Evolutionary conservation across 805 yeast genomes (phyloP).

Genomic region (Suhomyces sp.): DNA sequence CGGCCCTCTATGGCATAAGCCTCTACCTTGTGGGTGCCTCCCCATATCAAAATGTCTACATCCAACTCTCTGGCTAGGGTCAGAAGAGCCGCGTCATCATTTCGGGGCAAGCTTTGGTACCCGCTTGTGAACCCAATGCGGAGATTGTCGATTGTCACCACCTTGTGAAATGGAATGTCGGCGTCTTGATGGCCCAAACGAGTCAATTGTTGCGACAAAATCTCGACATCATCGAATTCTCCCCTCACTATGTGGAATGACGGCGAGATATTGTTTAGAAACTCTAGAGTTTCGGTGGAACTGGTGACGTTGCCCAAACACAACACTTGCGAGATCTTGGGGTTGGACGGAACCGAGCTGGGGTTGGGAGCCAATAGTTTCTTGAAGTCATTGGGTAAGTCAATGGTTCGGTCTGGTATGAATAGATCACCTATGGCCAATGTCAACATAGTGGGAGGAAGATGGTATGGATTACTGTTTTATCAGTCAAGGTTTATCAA

Average conservation of each 20-base stretch:
- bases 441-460: constrained; percentile 29
- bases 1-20: constrained; percentile 91
- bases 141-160: constrained; percentile 66
- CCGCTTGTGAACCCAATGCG: constrained; percentile 86
- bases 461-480: too few relatives aligned
- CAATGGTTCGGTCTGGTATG: constrained; percentile 82
- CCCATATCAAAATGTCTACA: constrained; percentile 88
- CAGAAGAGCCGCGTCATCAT: constrained; percentile 80
- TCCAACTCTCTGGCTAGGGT: constrained; percentile 86
- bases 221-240: constrained; percentile 60
- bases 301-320: constrained; percentile 82
- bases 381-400: constrained; percentile 58
- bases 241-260: constrained; percentile 78
- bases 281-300: constrained; percentile 59
- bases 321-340: constrained; percentile 79
- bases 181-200: constrained; percentile 13
- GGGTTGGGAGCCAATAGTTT: constrained; percentile 72
- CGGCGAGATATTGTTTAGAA: constrained; percentile 65
- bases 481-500: neutral
- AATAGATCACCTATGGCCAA: constrained; percentile 86
- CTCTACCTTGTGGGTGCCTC: constrained; percentile 89
- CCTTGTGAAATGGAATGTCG: constrained; percentile 56
- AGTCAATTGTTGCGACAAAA: constrained; percentile 31
- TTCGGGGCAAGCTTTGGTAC: constrained; percentile 75
- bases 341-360: constrained; percentile 31